Base-by-base conservation (phyloP, 352 stramenopile genomes). In the Phytophthora palmivora region DNA sequence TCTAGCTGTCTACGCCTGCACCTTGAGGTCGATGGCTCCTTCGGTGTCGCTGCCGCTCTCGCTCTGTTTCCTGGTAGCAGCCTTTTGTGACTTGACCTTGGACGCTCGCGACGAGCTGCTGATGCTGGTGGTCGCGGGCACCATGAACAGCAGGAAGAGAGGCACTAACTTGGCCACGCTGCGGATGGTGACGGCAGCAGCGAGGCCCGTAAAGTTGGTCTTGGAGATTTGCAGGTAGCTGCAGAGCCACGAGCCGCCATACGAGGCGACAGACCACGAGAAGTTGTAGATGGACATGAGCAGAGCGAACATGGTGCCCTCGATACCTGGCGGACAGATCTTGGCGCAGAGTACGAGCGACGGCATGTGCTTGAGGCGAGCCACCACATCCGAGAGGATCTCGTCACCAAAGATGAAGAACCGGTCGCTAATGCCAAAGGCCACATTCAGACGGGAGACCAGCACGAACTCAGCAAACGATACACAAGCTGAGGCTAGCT, bases 221-320 rank as follows among this genome's bases (percentile, higher is more conserved):
- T 91, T 92, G 67, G 77, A 88, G 59, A 92, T 91, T 57, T 84
- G 49, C 38, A 92, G 69, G 52, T 87, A 89, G 57, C 21, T 81
- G 68, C 84, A 92, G n/a, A 92, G 67, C 80, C 80, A 92, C 41
- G 83, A 88, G 56, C 83, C 83, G 32, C 83, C 83, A 58, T 91
- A 92, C 15, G 80, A 90, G 24, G 83, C 77, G 24, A 88, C 69
- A 15, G 83, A 92, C 83, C 83, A 92, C 28, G 83, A 90, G 21
- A 92, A 92, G 51, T 92, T 92, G 75, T 89, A 92, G 61, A 92
- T 91, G 24, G 81, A 92, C 84, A 92, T 92, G 67, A 91, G 84
- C 68, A 92, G 58, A 21, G 96, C 97, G 78, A 99, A 99, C 60
- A 99, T 87, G 4, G 97, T 98, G 53, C 96, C 96, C 77, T 99